These are phyloP conservation scores for Drechslerella coelobrocha DNA, from an alignment of 2,329 filamentous ascomycete genomes.

Conservation along the genomic window DNA sequence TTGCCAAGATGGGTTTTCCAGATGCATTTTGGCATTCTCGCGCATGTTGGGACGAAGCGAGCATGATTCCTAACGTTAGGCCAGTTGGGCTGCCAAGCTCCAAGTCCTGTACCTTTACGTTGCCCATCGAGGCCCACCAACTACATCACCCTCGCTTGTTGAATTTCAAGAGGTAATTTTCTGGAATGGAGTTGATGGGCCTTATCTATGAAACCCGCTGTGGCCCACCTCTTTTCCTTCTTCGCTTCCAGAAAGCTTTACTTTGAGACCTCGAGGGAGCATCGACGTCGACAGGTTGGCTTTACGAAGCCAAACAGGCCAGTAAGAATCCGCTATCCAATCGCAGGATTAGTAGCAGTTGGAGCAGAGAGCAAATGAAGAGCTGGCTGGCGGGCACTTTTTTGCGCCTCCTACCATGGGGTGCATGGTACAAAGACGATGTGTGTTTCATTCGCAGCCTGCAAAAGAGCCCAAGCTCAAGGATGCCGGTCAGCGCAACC, in stretches of 20 bases:
- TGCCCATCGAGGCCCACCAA: no score
- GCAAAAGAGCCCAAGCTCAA: no score
- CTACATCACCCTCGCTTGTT: neutral
- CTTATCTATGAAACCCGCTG: slow-evolving; percentile 38
- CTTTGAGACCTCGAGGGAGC: slow-evolving; percentile 1
- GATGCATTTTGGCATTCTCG: slow-evolving; percentile 29
- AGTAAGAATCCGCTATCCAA: no score
- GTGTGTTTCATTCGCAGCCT: neutral
- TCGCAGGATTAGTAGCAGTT: no score
- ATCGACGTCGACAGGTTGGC: slow-evolving; percentile 3
- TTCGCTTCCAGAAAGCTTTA: slow-evolving; percentile 15
- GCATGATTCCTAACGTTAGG: slow-evolving; percentile 6
- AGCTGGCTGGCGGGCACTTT: neutral
- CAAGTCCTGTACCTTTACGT: no score
- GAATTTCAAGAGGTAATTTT: neutral
- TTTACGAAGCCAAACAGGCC: slow-evolving; percentile 14
- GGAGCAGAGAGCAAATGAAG: neutral
- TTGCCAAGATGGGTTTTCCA: slow-evolving; percentile 9
- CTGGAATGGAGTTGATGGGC: neutral
- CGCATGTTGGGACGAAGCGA: slow-evolving; percentile 28
- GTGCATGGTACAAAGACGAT: no score
- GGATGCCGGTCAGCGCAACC: no score
- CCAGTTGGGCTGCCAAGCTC: neutral
- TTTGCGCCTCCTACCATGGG: neutral
- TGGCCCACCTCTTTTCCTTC: neutral